phyloP scores from a whole-genome alignment of 2,329 filamentous ascomycete species.

The Ceratocystis cacaofunesta region DNA sequence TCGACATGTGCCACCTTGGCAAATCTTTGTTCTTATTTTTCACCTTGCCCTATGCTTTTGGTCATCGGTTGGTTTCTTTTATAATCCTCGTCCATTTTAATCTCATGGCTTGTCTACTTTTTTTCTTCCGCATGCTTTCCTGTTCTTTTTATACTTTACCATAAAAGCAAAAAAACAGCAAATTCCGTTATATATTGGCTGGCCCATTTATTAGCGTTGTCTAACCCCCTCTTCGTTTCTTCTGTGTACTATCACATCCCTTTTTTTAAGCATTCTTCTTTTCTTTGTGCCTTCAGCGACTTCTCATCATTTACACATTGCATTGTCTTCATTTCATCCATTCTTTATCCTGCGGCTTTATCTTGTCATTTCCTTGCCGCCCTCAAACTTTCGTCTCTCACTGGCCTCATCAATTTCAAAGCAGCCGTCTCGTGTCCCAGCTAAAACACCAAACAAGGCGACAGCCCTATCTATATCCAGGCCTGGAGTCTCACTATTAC shows the following conservation, averaged over 20 bases:
- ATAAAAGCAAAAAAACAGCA: not conserved
- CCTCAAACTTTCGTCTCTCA: not conserved
- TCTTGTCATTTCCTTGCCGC: not conserved
- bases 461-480: not conserved
- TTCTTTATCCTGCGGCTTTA: not conserved
- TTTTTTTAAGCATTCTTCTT: not conserved
- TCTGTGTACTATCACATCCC: not conserved
- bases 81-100: constrained; percentile 1
- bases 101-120: not conserved
- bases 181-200: constrained; percentile 4
- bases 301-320: not conserved
- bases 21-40: constrained; percentile 8
- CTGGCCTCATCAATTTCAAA: not conserved
- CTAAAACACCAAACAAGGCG: not conserved
- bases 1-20: constrained; percentile 2
- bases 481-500: no score
- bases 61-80: not conserved
- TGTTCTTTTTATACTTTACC: constrained; percentile 8
- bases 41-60: not conserved
- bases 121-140: not conserved
- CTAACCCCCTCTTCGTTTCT: not conserved
- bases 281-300: not conserved
- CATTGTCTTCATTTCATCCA: not conserved
- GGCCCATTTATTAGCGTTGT: constrained; percentile 4
- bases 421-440: not conserved